Percentiles rank a stretch among this genome's conserved stretches.
Conservation (phyloP, 768 basidiomycete species). For the Russula foetens region DNA sequence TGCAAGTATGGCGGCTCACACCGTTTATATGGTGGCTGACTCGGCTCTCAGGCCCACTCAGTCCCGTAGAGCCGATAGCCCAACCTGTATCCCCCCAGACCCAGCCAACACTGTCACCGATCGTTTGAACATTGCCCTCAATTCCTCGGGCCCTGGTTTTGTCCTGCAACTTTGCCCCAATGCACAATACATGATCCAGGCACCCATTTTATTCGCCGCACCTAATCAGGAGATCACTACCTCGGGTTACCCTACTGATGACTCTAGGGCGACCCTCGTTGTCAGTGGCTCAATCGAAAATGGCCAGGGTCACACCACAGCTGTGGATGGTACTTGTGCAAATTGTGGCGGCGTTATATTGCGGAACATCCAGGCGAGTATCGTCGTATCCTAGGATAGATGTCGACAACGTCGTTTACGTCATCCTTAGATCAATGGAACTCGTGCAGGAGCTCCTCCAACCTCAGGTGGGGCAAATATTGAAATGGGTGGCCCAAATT, state of each 20-base stretch:
- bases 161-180: constrained; percentile 58
- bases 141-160: constrained; percentile 58
- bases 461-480: constrained; percentile 66
- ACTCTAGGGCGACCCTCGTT: constrained; percentile 58
- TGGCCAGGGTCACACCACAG: constrained; percentile 63
- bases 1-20: background rate
- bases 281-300: constrained; percentile 57
- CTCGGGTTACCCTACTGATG: constrained; percentile 60
- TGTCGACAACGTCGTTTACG: background rate
- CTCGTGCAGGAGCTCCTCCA: constrained; percentile 45
- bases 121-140: constrained; percentile 56
- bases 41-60: background rate
- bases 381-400: background rate
- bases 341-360: constrained; percentile 53
- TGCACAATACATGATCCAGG: constrained; percentile 52
- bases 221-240: constrained; percentile 79
- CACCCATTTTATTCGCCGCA: constrained; percentile 58
- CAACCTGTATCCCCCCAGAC: constrained; percentile 35
- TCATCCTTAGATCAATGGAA: constrained; percentile 62
- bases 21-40: background rate
- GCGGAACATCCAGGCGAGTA: constrained; percentile 60
- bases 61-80: background rate
- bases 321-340: constrained; percentile 57
- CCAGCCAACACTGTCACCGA: constrained; percentile 55
- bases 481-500: constrained; percentile 74